Conservation (phyloP, 352 stramenopile species). For the Phytophthora idaei region DNA sequence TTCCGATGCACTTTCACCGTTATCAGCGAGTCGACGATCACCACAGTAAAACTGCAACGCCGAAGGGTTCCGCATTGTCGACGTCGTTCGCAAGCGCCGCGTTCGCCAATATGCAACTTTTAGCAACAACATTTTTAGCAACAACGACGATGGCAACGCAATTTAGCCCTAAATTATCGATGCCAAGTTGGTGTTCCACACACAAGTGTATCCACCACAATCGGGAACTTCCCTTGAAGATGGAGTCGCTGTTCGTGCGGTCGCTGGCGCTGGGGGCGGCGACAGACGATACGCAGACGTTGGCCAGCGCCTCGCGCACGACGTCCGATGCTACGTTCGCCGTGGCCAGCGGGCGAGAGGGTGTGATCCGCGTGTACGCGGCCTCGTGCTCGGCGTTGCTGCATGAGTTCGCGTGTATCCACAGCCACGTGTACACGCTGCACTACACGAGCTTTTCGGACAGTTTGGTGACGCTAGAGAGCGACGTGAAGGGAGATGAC, state of each 20-base stretch:
- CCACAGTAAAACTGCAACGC: neutral
- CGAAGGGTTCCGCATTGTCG: constrained; percentile 12
- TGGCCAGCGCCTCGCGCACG: constrained; percentile 66
- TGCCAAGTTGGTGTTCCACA: constrained; percentile 5
- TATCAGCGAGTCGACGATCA: neutral
- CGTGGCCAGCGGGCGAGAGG: constrained; percentile 59
- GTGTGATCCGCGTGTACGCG: constrained; percentile 83
- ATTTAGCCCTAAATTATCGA: no score
- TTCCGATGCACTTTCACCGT: neutral
- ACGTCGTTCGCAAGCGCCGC: constrained; percentile 3
- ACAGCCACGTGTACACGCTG: constrained; percentile 68
- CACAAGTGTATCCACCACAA: constrained; percentile 4
- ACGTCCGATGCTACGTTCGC: constrained; percentile 78
- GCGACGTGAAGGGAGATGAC: constrained; percentile 32
- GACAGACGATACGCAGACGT: constrained; percentile 44
- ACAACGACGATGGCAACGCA: neutral
- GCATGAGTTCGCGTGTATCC: constrained; percentile 84
- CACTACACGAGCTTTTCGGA: constrained; percentile 90
- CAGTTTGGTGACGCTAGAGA: constrained; percentile 86
- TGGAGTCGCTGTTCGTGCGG: constrained; percentile 78
- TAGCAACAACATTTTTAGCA: neutral
- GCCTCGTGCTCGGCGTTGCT: constrained; percentile 75
- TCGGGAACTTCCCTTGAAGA: constrained; percentile 10
- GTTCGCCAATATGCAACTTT: constrained; percentile 7
- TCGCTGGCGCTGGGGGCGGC: constrained; percentile 52